Conservation (phyloP, 331 rosid genomes). For the Ulmus americana region DNA sequence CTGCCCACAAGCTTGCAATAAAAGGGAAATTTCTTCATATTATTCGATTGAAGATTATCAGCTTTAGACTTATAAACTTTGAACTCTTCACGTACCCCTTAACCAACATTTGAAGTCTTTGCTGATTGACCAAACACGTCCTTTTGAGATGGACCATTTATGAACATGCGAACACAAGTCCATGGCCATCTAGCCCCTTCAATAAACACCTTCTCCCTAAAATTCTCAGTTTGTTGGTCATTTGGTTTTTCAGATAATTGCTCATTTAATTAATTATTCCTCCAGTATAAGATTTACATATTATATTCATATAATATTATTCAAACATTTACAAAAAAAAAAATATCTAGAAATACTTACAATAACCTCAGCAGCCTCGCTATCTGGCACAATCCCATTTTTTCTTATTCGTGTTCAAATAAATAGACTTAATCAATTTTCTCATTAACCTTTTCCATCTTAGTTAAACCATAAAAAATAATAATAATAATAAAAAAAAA, state of each 20-base stretch:
- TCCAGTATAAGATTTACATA: background rate
- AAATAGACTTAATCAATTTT: background rate
- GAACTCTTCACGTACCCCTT: background rate
- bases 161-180: background rate
- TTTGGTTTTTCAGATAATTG: background rate
- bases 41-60: background rate
- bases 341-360: background rate
- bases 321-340: too few species aligned
- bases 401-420: background rate
- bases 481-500: too few species aligned
- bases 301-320: too few species aligned
- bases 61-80: background rate
- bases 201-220: background rate
- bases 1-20: too few species aligned
- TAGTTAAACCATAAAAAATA: too few species aligned
- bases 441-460: background rate
- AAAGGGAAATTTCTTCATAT: background rate
- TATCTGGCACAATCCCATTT: background rate
- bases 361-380: background rate
- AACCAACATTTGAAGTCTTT: background rate
- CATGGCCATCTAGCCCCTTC: background rate
- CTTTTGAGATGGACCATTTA: background rate
- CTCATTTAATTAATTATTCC: background rate
- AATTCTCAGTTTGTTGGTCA: background rate
- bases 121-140: background rate